A percentile compares a stretch with the other conserved stretches of the same genome.
Evolutionary conservation across 2,329 filamentous ascomycete species (phyloP).

Genomic region (Pseudocercospora crystallina): DNA sequence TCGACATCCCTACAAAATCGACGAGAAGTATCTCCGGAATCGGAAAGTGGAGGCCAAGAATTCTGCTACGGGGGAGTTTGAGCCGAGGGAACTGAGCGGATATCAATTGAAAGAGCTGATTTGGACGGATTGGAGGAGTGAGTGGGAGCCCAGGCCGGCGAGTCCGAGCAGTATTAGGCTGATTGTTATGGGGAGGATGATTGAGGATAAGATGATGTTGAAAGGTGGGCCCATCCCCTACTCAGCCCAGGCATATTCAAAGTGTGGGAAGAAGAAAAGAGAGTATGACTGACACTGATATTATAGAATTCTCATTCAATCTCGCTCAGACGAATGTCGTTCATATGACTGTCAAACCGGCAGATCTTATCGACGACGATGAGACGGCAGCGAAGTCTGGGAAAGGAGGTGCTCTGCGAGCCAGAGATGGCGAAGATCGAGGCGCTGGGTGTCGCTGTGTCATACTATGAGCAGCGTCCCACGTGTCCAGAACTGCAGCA

Average conservation of each 20-base stretch:
- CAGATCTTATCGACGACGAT: constrained; percentile 74
- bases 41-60: constrained; percentile 76
- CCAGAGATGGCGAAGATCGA: constrained; percentile 52
- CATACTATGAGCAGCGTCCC: constrained; percentile 46
- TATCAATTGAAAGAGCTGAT: constrained; percentile 95
- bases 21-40: constrained; percentile 80
- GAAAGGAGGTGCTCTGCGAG: constrained; percentile 55
- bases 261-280: constrained; percentile 75
- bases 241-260: constrained; percentile 53
- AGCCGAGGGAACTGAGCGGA: constrained; percentile 86
- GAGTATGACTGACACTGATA: neutral
- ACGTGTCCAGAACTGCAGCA: neutral
- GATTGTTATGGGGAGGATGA: constrained; percentile 86
- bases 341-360: constrained; percentile 90
- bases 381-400: constrained; percentile 70
- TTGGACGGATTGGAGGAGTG: constrained; percentile 79
- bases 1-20: constrained; percentile 85
- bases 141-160: constrained; percentile 84
- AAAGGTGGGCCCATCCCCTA: constrained; percentile 59
- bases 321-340: constrained; percentile 76
- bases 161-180: constrained; percentile 87
- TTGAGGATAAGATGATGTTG: constrained; percentile 83
- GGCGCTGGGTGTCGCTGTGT: constrained; percentile 66
- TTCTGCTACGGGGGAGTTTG: constrained; percentile 55
- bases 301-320: constrained; percentile 74